Base-by-base conservation (phyloP, 2,329 filamentous ascomycete genomes). In the Pseudofabraea citricarpa region DNA sequence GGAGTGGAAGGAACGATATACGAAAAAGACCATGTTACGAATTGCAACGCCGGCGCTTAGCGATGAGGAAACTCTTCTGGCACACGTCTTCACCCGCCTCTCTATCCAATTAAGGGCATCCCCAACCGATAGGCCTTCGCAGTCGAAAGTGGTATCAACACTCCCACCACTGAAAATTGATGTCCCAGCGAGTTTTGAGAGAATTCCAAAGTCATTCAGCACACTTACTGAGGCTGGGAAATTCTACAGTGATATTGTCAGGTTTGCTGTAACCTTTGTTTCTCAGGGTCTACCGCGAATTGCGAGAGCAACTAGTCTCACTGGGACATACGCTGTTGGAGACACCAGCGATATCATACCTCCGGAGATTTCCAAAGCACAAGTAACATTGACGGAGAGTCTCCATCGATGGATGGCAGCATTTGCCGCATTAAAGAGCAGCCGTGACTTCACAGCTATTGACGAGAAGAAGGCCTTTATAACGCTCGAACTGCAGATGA, bases 401-500 rank as follows among this genome's bases (percentile, higher is more conserved):
- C 36, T 47, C 10, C 24, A 37, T 38, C 41, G 31, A 41, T 47
- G 44, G 44, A 43, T 47, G 36, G 24, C 40, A 37, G 44, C 40
- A 15, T 47, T 47, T 37, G 27, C 20, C 6, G 29, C 29, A 6
- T 24, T 47, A 13, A 47, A 40, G 18, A 36, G 18, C 3, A 19
- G 9, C 26, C 13, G 16, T 18, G 18, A 43, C 4, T 40, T 36
- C 18, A 40, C 36, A n/a, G 18, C 20, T 15, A 29, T 43, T 15
- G 44, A 36, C 4, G 36, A 43, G 22, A 43, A 40, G 21, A 43
- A 47, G 16, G 40, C 44, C 16, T 36, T 22, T 5, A 36, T 47
- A 3, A 47, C 44, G 9, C 36, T 47, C 6, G 44, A 47, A 33
- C 12, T 47, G 19, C 44, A 47, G 12, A 43, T 47, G 40, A 47